Conservation (phyloP, 169 alveolate genomes). For the Babesia divergens region DNA sequence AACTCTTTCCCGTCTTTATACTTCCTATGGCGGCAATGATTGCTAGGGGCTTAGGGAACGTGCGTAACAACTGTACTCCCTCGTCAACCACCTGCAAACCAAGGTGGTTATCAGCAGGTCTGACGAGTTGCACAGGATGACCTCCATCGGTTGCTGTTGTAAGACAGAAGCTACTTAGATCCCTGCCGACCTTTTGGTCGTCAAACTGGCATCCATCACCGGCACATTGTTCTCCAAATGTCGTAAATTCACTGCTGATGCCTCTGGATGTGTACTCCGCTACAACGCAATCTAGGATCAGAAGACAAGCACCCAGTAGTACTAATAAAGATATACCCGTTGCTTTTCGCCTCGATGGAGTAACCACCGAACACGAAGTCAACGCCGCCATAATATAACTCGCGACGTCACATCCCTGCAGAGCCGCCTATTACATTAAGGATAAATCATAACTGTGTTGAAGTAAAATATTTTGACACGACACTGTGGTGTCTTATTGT, state of each 20-base stretch:
- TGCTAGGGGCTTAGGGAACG: conserved; percentile 74
- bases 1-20: conserved; percentile 77
- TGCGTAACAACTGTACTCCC: conserved; percentile 58
- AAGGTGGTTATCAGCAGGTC: conserved; percentile 70
- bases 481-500: background rate
- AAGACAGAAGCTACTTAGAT: conserved; percentile 12
- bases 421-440: background rate
- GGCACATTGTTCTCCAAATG: conserved; percentile 2
- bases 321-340: background rate
- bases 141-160: conserved; percentile 35
- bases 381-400: background rate
- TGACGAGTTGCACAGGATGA: conserved; percentile 67
- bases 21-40: conserved; percentile 77
- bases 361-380: background rate
- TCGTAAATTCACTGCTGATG: background rate
- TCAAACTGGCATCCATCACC: background rate
- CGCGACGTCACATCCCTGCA: background rate
- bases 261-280: background rate
- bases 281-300: background rate
- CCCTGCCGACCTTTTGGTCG: background rate
- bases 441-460: background rate
- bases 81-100: conserved; percentile 68
- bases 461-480: background rate
- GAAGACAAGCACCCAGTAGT: background rate
- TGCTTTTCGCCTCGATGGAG: background rate